Base-by-base conservation (phyloP, 2,329 filamentous ascomycete genomes). In the Hawksworthiomyces lignivorus region DNA sequence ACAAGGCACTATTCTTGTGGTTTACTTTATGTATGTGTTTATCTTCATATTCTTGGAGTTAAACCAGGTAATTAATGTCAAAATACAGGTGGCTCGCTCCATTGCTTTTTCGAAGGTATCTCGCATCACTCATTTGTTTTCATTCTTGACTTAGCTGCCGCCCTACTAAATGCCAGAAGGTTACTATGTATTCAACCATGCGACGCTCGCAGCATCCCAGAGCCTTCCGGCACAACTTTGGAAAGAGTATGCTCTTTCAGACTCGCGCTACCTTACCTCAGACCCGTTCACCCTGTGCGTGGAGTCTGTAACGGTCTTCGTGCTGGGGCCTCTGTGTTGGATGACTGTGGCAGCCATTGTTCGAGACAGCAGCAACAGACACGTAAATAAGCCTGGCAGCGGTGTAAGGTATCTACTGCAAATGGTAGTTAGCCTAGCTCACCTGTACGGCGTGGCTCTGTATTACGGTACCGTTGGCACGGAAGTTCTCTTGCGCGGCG, bases 161-260 rank as follows among this genome's bases (percentile, higher is more conserved):
- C n/a, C n/a, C n/a, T n/a, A n/a, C n/a, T n/a, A n/a, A n/a, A n/a
- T n/a, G n/a, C n/a, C n/a, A n/a, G n/a, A n/a, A n/a, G 77, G 82
- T 28, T 94, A 94, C 61, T 94, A 87, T 57, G 72, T 88, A 48
- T 61, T 75, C 49, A 78, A 89, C 57, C 82, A 86, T 58, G 62
- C 67, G 18, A 67, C 64, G 19, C 72, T 95, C 58, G 77, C 80
- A 0, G 67, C 73, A 10, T 77, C 77, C 46, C 82, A 87, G 57
- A 79, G 81, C 41, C 64, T 92, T 7, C 82, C 89, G 43, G 86
- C 82, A 3, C 87, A 95, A 65, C 69, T 94, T 33, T 95, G 88
- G 88, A 95, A 95, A 58, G 88, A 95, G 62, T 95, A 95, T 59
- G 74, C 85, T 4, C 72, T 89, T 26, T 89, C 85, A 3, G 88